Evolutionary conservation across 1,284 basidiomycete genomes (phyloP), one percentile per base, ranked within the genome.

Genomic region (Rhodotorula sp.): DNA sequence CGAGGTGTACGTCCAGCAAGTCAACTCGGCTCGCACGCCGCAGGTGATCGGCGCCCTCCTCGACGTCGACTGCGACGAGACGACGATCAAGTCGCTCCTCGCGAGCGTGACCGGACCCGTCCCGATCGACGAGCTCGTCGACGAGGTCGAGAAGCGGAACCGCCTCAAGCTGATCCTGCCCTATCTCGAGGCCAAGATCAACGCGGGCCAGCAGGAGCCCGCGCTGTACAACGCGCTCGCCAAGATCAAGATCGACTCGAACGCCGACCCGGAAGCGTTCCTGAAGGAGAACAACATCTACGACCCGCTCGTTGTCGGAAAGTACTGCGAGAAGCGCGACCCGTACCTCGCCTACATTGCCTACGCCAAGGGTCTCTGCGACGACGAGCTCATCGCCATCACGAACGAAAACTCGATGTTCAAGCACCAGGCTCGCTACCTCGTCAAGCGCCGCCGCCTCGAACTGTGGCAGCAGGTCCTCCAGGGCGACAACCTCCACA

Each of bases 361-460:
- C 2, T 99, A 99, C 81, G 97, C 97, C 65, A 99, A 99, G 83
- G 97, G 97, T 76, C 91, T 98, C 84, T 99, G 97, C 80, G 97
- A 99, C 78, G 94, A 99, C 18, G 97, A 99, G 83, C 87, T 99
- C 77, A 94, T 99, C 80, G 82, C 88, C 48, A 95, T 99, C 82
- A 99, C 97, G 67, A 99, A 99, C 81, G 95, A 97, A 78, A 99
- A 99, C 84, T 90, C 94, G 48, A 99, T 99, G 97, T 99, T 97
- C 87, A 99, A 99, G 84, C 95, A 99, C 80, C 97, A 99, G 83
- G 92, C 97, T 66, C 89, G 97, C 54, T 99, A 99, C 84, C 88
- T 99, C 73, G 93, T 98, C 80, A 97, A 95, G 84, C 89, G 97
- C 76, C 91, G 95, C 73, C 90, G 95, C 76, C 88, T 92, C 34